Conservation (phyloP, 176 grass and related monocot genomes). For the Paspalum notatum region DNA sequence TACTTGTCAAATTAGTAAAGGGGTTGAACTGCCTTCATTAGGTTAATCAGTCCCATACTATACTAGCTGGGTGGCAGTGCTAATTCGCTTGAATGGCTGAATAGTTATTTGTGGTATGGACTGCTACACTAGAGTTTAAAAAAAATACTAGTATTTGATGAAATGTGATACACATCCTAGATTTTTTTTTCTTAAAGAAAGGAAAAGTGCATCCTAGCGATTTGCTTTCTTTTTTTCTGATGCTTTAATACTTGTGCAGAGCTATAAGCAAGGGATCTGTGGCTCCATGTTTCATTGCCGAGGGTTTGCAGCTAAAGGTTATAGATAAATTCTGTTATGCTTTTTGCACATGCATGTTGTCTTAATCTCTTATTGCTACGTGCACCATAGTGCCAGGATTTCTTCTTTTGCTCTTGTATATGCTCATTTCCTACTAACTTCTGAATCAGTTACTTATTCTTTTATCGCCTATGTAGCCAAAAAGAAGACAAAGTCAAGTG, state of each 20-base stretch:
- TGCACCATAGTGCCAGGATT: neutral
- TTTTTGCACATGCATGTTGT: slow-evolving; percentile 5
- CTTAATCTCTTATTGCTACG: slow-evolving; percentile 3
- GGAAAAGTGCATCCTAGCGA: neutral
- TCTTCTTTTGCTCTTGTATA: slow-evolving; percentile 23
- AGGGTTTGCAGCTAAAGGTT: slow-evolving; percentile 84
- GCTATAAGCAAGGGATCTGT: slow-evolving; percentile 63
- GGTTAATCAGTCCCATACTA: neutral
- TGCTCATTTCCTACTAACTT: neutral
- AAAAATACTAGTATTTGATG: neutral
- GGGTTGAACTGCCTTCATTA: neutral
- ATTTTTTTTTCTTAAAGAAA: neutral
- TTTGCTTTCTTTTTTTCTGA: slow-evolving; percentile 18
- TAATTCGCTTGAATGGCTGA: neutral
- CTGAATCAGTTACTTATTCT: slow-evolving; percentile 32
- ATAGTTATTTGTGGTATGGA: slow-evolving; percentile 10
- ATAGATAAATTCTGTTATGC: slow-evolving; percentile 19
- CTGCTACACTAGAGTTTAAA: neutral
- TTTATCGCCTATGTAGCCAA: slow-evolving; percentile 59
- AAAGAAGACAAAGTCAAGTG: slow-evolving; percentile 71
- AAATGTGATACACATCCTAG: neutral
- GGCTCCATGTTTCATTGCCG: slow-evolving; percentile 56
- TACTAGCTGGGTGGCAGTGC: neutral
- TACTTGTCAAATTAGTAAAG: neutral
- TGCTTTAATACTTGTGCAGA: slow-evolving; percentile 54